These are phyloP conservation scores for Tetracentron sinense DNA, from an alignment of 164 flowering plant species.

Conservation along the genomic window DNA sequence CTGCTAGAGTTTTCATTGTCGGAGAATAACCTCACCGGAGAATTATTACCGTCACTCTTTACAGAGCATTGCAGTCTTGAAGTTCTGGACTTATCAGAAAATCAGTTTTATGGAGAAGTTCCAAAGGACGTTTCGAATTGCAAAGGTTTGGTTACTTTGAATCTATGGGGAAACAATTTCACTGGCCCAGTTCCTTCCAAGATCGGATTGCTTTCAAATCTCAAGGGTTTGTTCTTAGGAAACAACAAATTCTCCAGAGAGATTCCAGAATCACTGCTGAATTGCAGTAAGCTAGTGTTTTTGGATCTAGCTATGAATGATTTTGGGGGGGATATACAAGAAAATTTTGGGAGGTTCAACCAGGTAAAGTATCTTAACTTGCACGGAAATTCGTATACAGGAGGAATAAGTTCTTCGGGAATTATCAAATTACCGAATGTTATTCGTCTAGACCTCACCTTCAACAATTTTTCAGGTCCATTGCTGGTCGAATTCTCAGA, in stretches of 20 bases:
- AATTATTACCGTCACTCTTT: not conserved
- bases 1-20: not conserved
- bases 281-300: no score
- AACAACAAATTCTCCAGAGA: not conserved
- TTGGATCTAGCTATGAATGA: no score
- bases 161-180: not conserved
- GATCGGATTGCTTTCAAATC: not conserved
- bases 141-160: not conserved
- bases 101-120: not conserved
- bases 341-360: no score
- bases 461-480: conserved; percentile 30
- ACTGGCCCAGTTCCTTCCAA: not conserved
- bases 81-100: not conserved
- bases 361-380: no score
- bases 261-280: no score
- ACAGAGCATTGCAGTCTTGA: not conserved
- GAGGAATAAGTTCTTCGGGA: no score
- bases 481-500: conserved; percentile 31
- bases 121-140: not conserved
- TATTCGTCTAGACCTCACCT: not conserved
- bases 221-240: not conserved
- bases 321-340: no score
- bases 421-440: conserved; percentile 38
- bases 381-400: no score
- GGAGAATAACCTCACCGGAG: not conserved